A percentile compares a stretch with the other conserved stretches of the same genome.
These are phyloP conservation scores for Nannizziopsis arthrosporioides DNA, from an alignment of 2,329 filamentous ascomycete genomes.

Conservation along the genomic window DNA sequence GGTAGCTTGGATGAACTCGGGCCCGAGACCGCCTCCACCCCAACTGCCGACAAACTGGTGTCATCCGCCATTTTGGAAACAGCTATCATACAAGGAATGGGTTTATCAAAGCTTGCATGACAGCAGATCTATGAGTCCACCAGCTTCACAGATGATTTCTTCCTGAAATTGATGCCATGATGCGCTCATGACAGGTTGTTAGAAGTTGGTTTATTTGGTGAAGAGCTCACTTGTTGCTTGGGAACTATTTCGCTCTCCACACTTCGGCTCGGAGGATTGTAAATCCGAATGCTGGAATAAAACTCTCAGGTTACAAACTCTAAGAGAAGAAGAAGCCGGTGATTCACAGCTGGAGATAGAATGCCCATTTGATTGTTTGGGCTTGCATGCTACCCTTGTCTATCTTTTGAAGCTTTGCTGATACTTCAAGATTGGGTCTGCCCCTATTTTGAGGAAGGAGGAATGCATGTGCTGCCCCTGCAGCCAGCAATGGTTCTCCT, in stretches of 20 bases:
- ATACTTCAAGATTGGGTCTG: background rate
- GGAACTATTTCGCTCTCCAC: background rate
- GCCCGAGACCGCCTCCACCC: background rate
- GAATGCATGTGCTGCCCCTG: conserved; percentile 8
- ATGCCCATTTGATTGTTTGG: no score
- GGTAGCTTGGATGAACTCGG: conserved; percentile 3
- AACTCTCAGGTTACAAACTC: no score
- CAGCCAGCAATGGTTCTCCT: conserved; percentile 8
- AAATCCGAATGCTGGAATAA: background rate
- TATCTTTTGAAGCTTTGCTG: background rate
- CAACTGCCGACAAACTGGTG: conserved; percentile 22
- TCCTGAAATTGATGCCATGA: background rate
- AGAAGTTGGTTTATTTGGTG: background rate
- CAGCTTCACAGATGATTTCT: conserved; percentile 1
- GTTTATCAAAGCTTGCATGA: conserved; percentile 5
- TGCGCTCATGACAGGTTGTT: background rate
- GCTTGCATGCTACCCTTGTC: background rate
- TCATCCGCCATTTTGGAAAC: conserved; percentile 31
- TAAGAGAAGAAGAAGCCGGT: no score
- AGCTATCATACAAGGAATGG: conserved; percentile 19
- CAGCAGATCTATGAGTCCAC: background rate
- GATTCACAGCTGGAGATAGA: no score
- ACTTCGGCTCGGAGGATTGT: conserved; percentile 3
- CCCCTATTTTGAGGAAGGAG: background rate
- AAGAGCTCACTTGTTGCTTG: background rate